Evolutionary conservation across 2,329 filamentous ascomycete genomes (phyloP).

Genomic region (Xylaria multiplex): DNA sequence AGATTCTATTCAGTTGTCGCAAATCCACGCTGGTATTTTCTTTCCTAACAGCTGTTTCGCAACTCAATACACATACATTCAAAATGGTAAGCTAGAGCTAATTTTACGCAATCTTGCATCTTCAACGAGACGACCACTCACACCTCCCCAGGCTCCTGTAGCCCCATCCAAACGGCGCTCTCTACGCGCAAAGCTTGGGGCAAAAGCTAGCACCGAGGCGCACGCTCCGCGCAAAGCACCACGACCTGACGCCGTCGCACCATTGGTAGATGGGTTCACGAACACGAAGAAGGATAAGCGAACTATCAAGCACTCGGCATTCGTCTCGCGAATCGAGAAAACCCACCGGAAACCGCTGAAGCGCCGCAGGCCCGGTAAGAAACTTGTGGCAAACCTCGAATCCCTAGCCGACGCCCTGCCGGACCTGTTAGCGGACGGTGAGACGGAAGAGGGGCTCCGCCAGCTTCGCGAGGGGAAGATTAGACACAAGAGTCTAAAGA

Average conservation of each 20-base stretch:
- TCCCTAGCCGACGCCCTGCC: slow-evolving; percentile 84
- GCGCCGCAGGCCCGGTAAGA: slow-evolving; percentile 76
- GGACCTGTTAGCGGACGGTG: slow-evolving; percentile 61
- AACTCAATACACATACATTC: background rate
- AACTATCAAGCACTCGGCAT: slow-evolving; percentile 80
- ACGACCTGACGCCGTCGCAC: slow-evolving; percentile 61
- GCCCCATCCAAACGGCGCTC: slow-evolving; percentile 64
- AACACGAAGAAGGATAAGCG: slow-evolving; percentile 86
- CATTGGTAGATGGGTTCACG: slow-evolving; percentile 65
- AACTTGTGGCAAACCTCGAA: slow-evolving; percentile 79
- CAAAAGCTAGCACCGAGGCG: slow-evolving; percentile 60
- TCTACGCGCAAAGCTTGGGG: slow-evolving; percentile 65
- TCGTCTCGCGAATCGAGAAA: slow-evolving; percentile 81
- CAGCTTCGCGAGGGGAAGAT: slow-evolving; percentile 68
- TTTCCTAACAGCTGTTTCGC: background rate
- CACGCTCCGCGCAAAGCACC: slow-evolving; percentile 63
- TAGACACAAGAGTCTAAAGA: slow-evolving; percentile 77
- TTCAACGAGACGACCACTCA: slow-evolving; percentile 20
- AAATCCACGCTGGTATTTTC: background rate
- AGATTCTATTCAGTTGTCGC: background rate
- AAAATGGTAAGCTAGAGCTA: slow-evolving; percentile 31
- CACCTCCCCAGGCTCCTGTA: slow-evolving; percentile 51
- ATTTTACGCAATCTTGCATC: background rate
- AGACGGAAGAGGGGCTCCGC: slow-evolving; percentile 56
- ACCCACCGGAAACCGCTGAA: slow-evolving; percentile 64